phyloP scores from a whole-genome alignment of 495 filamentous ascomycete genomes.

The Neurospora sp. region DNA sequence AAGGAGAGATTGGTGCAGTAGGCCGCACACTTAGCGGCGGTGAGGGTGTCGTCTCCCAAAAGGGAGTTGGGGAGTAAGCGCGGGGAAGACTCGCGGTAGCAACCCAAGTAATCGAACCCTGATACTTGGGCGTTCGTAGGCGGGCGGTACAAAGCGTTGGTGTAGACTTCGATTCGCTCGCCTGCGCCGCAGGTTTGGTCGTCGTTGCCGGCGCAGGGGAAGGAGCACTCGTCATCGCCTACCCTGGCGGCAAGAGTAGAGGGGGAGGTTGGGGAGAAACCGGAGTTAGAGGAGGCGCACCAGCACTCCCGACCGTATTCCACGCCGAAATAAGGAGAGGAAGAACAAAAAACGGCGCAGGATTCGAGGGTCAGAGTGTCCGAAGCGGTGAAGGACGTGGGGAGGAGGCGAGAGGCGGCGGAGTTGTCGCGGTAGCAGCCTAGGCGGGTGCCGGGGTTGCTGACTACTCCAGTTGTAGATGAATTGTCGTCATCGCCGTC shows the following conservation, averaged over 20 bases:
- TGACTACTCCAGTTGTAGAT: neutral
- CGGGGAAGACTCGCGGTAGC: conserved; percentile 9
- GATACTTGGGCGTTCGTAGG: no score
- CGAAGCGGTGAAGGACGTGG: conserved; percentile 24
- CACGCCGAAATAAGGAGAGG: conserved; percentile 17
- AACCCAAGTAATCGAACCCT: conserved; percentile 6
- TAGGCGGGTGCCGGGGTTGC: conserved; percentile 8
- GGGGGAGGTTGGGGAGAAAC: neutral
- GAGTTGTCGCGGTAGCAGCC: conserved; percentile 24
- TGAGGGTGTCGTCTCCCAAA: conserved; percentile 7
- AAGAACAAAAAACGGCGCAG: conserved; percentile 41
- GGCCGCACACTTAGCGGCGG: conserved; percentile 5
- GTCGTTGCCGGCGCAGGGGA: conserved; percentile 25
- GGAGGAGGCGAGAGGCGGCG: conserved; percentile 39
- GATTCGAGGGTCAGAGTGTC: conserved; percentile 40
- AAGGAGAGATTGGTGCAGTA: conserved; percentile 5
- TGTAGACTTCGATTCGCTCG: conserved; percentile 25
- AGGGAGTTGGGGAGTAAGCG: conserved; percentile 9
- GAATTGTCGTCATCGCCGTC: neutral
- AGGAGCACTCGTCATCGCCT: conserved; percentile 2
- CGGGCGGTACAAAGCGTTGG: conserved; percentile 1
- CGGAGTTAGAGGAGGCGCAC: conserved; percentile 4
- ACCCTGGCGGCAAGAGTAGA: neutral
- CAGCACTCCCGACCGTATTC: conserved; percentile 18
- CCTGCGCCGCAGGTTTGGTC: conserved; percentile 25